Evolutionary conservation across 108 stramenopile genomes (phyloP).

Genomic region (Discostella stelligeroides): DNA sequence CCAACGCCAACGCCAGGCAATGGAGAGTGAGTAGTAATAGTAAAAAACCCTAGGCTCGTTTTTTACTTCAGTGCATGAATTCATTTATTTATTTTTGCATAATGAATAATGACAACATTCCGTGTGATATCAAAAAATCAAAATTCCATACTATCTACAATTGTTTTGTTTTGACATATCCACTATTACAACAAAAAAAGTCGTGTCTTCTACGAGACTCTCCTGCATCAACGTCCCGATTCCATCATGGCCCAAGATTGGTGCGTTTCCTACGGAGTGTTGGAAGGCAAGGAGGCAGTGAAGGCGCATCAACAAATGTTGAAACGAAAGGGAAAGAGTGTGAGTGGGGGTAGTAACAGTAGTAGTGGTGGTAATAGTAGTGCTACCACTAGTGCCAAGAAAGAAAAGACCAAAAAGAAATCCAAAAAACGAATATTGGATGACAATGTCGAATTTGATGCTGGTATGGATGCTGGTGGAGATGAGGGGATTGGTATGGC

Average conservation of each 20-base stretch:
- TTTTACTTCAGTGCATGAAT: too few relatives aligned
- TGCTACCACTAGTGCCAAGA: background rate
- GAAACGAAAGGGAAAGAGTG: slow-evolving; percentile 63
- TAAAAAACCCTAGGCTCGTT: too few relatives aligned
- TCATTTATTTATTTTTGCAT: too few relatives aligned
- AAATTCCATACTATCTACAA: too few relatives aligned
- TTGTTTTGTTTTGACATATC: too few relatives aligned
- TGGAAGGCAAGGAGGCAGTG: slow-evolving; percentile 67
- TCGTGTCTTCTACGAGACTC: slow-evolving; percentile 83
- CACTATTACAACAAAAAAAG: slow-evolving; percentile 9
- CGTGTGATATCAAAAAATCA: too few relatives aligned
- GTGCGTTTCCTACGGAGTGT: slow-evolving; percentile 85
- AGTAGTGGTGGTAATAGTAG: slow-evolving; percentile 8
- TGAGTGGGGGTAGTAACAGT: slow-evolving; percentile 19
- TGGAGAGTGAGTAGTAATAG: slow-evolving; percentile 53
- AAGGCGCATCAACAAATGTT: slow-evolving; percentile 53
- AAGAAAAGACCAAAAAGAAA: slow-evolving; percentile 33
- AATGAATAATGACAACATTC: too few relatives aligned
- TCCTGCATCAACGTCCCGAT: slow-evolving; percentile 74
- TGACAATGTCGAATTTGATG: slow-evolving; percentile 65
- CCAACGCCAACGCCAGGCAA: slow-evolving; percentile 87
- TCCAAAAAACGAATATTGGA: slow-evolving; percentile 60
- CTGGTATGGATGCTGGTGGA: slow-evolving; percentile 66
- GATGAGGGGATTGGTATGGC: slow-evolving; percentile 68
- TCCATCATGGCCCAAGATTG: slow-evolving; percentile 90